Evolutionary conservation across 768 basidiomycete species (phyloP).

Genomic region (Phanerochaete sordida): DNA sequence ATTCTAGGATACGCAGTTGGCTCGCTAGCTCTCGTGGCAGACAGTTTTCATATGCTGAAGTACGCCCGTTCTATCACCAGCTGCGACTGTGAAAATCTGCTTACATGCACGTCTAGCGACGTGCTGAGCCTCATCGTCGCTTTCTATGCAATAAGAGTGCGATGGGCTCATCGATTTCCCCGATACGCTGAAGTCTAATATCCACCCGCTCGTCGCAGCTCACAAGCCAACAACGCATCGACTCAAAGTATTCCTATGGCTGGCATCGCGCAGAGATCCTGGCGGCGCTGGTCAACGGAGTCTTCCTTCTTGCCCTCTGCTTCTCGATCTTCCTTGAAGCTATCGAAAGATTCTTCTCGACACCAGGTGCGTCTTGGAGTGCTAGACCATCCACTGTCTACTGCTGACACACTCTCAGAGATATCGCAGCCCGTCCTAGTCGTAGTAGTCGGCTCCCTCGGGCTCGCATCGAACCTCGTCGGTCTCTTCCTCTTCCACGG

Average conservation of each 20-base stretch:
- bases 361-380: constrained; percentile 53
- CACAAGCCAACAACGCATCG: constrained; percentile 51
- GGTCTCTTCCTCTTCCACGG: constrained; percentile 96
- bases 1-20: constrained; percentile 85
- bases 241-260: constrained; percentile 89
- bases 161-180: constrained; percentile 19
- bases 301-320: constrained; percentile 94
- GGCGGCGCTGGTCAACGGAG: constrained; percentile 93
- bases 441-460: constrained; percentile 86
- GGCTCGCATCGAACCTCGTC: constrained; percentile 87
- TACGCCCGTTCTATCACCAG: constrained; percentile 32
- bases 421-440: constrained; percentile 86
- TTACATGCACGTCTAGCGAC: constrained; percentile 56
- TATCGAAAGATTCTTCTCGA: constrained; percentile 82
- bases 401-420: constrained; percentile 42
- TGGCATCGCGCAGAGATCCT: constrained; percentile 98
- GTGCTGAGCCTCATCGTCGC: constrained; percentile 94
- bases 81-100: background rate
- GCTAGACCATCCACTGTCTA: background rate
- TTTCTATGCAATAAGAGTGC: constrained; percentile 84
- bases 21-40: constrained; percentile 91
- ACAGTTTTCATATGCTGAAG: constrained; percentile 99
- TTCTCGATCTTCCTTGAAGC: constrained; percentile 95
- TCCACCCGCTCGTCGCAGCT: constrained; percentile 46
- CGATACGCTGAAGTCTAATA: background rate